Conservation (phyloP, 202 grass and related monocot species). For the Sporobolus alterniflorus region DNA sequence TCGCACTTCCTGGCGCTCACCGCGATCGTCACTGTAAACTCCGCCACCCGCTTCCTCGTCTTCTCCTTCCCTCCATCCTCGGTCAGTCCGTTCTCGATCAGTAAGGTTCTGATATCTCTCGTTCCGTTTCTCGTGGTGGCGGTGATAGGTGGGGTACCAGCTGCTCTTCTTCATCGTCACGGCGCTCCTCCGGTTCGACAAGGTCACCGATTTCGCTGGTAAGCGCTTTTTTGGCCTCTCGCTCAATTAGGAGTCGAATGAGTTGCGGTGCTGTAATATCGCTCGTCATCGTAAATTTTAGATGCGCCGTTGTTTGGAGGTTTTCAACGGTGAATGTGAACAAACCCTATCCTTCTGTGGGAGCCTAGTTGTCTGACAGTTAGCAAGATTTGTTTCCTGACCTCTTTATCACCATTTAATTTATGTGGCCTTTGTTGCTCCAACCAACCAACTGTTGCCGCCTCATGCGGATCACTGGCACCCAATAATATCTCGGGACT, state of each 20-base stretch:
- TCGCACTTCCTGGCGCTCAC: slow-evolving; percentile 95
- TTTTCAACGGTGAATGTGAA: neutral
- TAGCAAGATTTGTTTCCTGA: neutral
- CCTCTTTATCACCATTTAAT: neutral
- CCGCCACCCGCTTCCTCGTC: neutral
- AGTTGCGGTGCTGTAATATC: neutral
- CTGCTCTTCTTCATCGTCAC: slow-evolving; percentile 94
- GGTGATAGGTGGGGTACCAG: slow-evolving; percentile 84
- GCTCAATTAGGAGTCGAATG: neutral
- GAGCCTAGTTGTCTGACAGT: neutral
- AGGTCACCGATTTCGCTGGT: slow-evolving; percentile 99
- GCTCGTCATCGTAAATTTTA: neutral
- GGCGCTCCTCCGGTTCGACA: slow-evolving; percentile 84
- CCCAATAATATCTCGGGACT: neutral
- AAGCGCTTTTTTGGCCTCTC: neutral
- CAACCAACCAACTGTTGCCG: neutral
- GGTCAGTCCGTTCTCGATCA: neutral
- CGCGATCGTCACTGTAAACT: slow-evolving; percentile 86
- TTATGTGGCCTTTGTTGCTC: neutral
- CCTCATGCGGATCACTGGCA: neutral
- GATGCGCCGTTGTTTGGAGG: neutral
- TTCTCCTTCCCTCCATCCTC: neutral
- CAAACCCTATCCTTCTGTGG: neutral
- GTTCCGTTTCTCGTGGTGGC: slow-evolving; percentile 29
- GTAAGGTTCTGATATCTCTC: neutral